Evolutionary conservation across 495 filamentous ascomycete genomes (phyloP).

Genomic region (Filosporella fistucella): DNA sequence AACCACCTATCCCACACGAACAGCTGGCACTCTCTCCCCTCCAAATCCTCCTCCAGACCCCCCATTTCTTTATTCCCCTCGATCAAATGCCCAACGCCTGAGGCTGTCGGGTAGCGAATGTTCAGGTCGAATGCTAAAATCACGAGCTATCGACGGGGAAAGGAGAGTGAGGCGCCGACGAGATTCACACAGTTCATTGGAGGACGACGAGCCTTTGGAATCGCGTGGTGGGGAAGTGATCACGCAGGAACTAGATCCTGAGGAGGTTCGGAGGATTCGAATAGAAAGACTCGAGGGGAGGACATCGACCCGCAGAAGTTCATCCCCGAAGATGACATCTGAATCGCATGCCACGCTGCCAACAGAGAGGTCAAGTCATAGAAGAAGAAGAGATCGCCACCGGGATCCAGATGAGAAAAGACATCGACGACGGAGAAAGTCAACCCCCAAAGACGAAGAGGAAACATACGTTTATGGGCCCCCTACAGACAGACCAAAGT

Average conservation of each 20-base stretch:
- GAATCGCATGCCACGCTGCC: constrained; percentile 20
- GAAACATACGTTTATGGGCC: constrained; percentile 17
- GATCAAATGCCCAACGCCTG: constrained; percentile 14
- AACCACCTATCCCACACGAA: constrained; percentile 16
- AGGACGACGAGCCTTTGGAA: constrained; percentile 7
- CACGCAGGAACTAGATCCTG: constrained; percentile 11
- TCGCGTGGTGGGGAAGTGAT: constrained; percentile 18
- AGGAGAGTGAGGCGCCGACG: constrained; percentile 13
- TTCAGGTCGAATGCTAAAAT: constrained; percentile 13
- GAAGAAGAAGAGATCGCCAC: constrained; percentile 11
- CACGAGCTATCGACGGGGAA: constrained; percentile 6
- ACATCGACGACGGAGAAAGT: constrained; percentile 17
- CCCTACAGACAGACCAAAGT: constrained; percentile 6
- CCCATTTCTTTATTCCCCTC: neutral
- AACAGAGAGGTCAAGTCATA: constrained; percentile 6
- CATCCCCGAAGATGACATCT: constrained; percentile 19
- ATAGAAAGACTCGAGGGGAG: constrained; percentile 20
- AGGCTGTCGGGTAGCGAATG: constrained; percentile 18
- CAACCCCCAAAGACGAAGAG: constrained; percentile 8
- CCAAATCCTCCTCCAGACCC: neutral
- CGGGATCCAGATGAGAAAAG: constrained; percentile 14
- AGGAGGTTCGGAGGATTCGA: constrained; percentile 14
- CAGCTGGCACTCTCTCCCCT: constrained; percentile 9
- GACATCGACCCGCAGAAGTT: constrained; percentile 5
- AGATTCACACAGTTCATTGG: constrained; percentile 16